A percentile compares a stretch with the other conserved stretches of the same genome.
Conservation (phyloP, 2,329 filamentous ascomycete species). For the Coniochaeta sp. region DNA sequence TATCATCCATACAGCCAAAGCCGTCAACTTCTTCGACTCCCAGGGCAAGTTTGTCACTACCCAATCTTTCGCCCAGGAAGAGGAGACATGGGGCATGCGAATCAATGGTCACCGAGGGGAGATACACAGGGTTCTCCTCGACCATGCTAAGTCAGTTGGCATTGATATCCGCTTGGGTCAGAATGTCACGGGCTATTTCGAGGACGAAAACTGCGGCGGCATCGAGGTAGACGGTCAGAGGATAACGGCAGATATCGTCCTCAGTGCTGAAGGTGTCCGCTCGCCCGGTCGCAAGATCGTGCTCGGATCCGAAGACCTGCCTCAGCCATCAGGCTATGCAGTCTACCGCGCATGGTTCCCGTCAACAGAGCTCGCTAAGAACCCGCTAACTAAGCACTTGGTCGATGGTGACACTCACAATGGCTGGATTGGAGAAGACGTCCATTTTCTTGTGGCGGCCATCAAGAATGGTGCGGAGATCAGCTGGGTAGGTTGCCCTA, state of each 20-base stretch:
- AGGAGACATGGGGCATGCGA: constrained; percentile 30
- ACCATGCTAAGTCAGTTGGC: constrained; percentile 36
- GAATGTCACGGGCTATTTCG: constrained; percentile 36
- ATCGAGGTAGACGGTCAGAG: constrained; percentile 35
- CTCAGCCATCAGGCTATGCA: constrained; percentile 30
- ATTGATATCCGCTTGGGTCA: constrained; percentile 38
- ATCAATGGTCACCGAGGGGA: constrained; percentile 49
- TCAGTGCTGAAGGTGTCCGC: constrained; percentile 37
- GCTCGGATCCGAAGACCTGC: constrained; percentile 30
- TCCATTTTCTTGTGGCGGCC: constrained; percentile 44
- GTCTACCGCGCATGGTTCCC: constrained; percentile 35
- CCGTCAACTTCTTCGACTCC: constrained; percentile 30
- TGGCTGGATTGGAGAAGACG: constrained; percentile 45
- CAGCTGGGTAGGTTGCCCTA: constrained; percentile 38
- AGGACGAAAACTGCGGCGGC: constrained; percentile 27
- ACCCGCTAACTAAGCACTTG: constrained; percentile 34
- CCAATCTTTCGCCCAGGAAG: constrained; percentile 23
- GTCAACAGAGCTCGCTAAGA: constrained; percentile 30
- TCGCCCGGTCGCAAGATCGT: constrained; percentile 34
- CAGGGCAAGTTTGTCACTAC: constrained; percentile 40
- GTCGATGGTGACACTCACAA: constrained; percentile 43
- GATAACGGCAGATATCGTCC: constrained; percentile 30
- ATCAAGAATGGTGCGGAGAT: constrained; percentile 46
- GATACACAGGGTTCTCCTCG: constrained; percentile 41
- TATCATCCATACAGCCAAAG: constrained; percentile 38